Conservation (phyloP, 768 basidiomycete species). For the Mycena alexandri region DNA sequence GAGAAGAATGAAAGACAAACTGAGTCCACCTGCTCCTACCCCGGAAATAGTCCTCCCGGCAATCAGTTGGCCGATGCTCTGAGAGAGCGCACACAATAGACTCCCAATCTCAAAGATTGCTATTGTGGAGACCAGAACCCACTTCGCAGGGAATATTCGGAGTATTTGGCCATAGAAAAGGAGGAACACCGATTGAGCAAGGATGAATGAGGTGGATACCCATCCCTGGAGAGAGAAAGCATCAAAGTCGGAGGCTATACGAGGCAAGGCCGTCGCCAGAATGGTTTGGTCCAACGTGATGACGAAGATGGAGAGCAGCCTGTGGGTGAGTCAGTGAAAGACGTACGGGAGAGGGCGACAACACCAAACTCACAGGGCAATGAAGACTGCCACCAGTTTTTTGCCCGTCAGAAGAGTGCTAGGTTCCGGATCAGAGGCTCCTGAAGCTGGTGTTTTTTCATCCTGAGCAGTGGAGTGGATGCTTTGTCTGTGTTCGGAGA, state of each 20-base stretch:
- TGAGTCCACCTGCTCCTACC: slow-evolving; percentile 53
- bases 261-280: slow-evolving; percentile 6
- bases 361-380: too few species aligned
- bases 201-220: slow-evolving; percentile 42
- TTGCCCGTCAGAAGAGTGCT: too few species aligned
- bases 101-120: slow-evolving; percentile 58
- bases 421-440: too few species aligned
- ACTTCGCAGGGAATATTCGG: slow-evolving; percentile 48
- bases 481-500: too few species aligned
- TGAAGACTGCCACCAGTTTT: too few species aligned
- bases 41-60: slow-evolving; percentile 58
- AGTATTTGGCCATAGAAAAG: slow-evolving; percentile 40
- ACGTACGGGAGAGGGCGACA: too few species aligned
- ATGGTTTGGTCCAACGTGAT: neutral
- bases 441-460: too few species aligned
- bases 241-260: slow-evolving; percentile 13
- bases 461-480: too few species aligned
- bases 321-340: too few species aligned
- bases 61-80: slow-evolving; percentile 45
- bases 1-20: slow-evolving; percentile 3
- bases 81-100: slow-evolving; percentile 51
- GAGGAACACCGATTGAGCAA: slow-evolving; percentile 27
- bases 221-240: slow-evolving; percentile 20
- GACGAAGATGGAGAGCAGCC: too few species aligned
- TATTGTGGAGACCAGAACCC: slow-evolving; percentile 32